Evolutionary conservation across 1,139 yeast genomes (phyloP).

Genomic region (Sugiyamaella xylanicola): DNA sequence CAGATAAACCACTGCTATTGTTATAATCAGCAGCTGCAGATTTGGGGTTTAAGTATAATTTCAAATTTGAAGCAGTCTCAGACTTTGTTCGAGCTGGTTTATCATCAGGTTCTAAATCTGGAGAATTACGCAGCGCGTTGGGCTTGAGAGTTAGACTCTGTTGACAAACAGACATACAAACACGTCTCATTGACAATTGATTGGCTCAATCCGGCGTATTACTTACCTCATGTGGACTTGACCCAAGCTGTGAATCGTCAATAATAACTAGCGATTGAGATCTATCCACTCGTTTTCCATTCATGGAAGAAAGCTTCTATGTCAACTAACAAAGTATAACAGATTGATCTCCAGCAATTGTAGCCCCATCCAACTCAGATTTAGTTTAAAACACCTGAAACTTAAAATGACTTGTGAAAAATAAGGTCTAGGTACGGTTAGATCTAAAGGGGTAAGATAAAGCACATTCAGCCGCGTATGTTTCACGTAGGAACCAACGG

Average conservation of each 20-base stretch:
- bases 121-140: neutral
- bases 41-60: neutral
- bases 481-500: no score
- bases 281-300: neutral
- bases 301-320: neutral
- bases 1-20: neutral
- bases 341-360: neutral
- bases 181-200: neutral
- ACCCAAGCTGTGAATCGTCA: neutral
- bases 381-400: neutral
- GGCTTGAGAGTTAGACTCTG: neutral
- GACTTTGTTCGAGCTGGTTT: neutral
- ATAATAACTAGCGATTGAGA: neutral
- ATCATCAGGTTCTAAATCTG: neutral
- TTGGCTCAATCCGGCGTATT: neutral
- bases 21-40: neutral
- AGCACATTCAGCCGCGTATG: neutral
- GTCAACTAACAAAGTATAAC: neutral
- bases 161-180: neutral
- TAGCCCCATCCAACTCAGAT: conserved; percentile 2
- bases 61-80: neutral
- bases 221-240: neutral
- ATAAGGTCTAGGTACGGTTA: neutral
- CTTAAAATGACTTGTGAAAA: neutral
- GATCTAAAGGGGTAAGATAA: neutral